phyloP scores from a whole-genome alignment of 1,139 yeast species.

The Suhomyces kunorum region DNA sequence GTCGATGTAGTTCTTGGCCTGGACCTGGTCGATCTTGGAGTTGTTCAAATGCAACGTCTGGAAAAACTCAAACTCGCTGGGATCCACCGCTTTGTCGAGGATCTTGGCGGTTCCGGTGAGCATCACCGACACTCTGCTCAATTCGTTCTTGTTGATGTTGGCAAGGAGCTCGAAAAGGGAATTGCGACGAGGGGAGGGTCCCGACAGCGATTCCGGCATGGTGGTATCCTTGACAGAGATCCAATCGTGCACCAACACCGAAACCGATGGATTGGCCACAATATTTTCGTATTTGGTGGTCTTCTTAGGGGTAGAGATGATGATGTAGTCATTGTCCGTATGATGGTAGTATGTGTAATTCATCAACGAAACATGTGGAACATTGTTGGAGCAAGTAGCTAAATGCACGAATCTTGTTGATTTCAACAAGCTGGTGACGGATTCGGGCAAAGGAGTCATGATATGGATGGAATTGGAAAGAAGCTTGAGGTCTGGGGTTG shows the following conservation, averaged over 20 bases:
- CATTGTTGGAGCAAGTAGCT: slow-evolving; percentile 67
- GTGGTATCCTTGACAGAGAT: slow-evolving; percentile 49
- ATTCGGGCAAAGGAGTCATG: slow-evolving; percentile 45
- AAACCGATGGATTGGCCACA: slow-evolving; percentile 66
- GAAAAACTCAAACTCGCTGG: slow-evolving; percentile 54
- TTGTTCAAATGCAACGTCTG: slow-evolving; percentile 60
- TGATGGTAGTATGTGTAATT: slow-evolving; percentile 67
- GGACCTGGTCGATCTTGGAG: slow-evolving; percentile 69
- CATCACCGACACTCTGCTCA: slow-evolving; percentile 77
- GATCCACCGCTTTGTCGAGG: slow-evolving; percentile 37
- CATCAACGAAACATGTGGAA: slow-evolving; percentile 88
- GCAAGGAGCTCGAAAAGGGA: slow-evolving; percentile 64
- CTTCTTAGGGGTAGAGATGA: slow-evolving; percentile 66
- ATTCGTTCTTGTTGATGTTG: slow-evolving; percentile 71
- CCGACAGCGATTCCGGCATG: slow-evolving; percentile 18
- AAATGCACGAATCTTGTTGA: slow-evolving; percentile 73
- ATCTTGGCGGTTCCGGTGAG: slow-evolving; percentile 69
- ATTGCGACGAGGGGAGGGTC: slow-evolving; percentile 32
- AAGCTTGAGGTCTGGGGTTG: background rate
- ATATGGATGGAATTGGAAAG: background rate
- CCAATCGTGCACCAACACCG: slow-evolving; percentile 87
- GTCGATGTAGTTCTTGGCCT: slow-evolving; percentile 50
- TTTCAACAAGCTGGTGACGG: slow-evolving; percentile 54
- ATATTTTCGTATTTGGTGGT: slow-evolving; percentile 76
- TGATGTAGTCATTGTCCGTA: slow-evolving; percentile 49